phyloP scores from a whole-genome alignment of 2,329 filamentous ascomycete genomes.

The Hysterium pulicare region DNA sequence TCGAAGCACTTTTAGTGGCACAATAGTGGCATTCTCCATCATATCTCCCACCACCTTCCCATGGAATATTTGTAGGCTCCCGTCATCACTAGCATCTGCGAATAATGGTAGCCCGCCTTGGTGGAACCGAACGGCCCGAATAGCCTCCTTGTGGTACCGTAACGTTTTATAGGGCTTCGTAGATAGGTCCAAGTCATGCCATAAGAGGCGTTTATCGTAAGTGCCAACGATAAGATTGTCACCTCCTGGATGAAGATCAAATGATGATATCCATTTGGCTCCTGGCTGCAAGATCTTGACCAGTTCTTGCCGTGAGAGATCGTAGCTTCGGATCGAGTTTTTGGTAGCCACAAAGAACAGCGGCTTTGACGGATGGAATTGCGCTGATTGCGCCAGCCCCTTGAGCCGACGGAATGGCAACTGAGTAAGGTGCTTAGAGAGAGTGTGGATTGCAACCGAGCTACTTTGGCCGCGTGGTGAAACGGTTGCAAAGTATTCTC shows the following conservation, averaged over 20 bases:
- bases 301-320: constrained; percentile 85
- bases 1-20: constrained; percentile 88
- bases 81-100: constrained; percentile 92
- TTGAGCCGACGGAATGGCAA: constrained; percentile 80
- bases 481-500: constrained; percentile 91
- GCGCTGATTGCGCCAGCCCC: constrained; percentile 79
- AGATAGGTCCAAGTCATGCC: constrained; percentile 95
- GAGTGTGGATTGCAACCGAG: constrained; percentile 88
- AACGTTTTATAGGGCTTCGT: constrained; percentile 92
- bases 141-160: constrained; percentile 89
- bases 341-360: constrained; percentile 96
- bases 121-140: constrained; percentile 86
- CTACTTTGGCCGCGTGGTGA: constrained; percentile 74
- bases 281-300: constrained; percentile 92
- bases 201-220: constrained; percentile 89
- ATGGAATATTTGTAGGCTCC: constrained; percentile 92
- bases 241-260: constrained; percentile 88
- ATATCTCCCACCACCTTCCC: constrained; percentile 91
- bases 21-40: constrained; percentile 94
- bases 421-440: constrained; percentile 92
- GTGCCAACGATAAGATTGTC: constrained; percentile 93
- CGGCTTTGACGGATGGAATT: constrained; percentile 90
- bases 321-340: constrained; percentile 88
- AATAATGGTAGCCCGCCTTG: constrained; percentile 76
- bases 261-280: constrained; percentile 89